phyloP scores from a whole-genome alignment of 305 asterid species.

The Fraxinus albicans region DNA sequence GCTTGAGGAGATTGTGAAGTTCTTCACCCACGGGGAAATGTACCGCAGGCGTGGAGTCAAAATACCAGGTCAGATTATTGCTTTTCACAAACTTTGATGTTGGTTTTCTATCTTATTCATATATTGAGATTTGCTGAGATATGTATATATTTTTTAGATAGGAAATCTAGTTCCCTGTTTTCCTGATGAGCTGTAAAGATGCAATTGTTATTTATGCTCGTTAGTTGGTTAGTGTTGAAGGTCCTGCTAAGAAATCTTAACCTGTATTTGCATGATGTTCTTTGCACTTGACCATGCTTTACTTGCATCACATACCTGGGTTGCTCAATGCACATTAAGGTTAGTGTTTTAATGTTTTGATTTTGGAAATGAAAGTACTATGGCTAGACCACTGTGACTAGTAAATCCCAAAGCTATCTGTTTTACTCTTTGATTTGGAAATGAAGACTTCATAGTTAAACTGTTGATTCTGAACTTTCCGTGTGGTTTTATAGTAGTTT shows the following conservation, averaged over 20 bases:
- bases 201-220: constrained; percentile 8
- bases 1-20: constrained; percentile 97
- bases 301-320: constrained; percentile 4
- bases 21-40: constrained; percentile 95
- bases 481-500: not conserved
- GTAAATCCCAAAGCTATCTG: not conserved
- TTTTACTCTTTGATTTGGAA: constrained; percentile 2
- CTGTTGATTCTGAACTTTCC: not conserved
- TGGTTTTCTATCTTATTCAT: not conserved
- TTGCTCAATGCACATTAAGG: not conserved
- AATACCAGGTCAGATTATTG: constrained; percentile 72
- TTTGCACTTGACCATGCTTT: not conserved
- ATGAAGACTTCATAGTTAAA: not conserved
- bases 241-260: not conserved
- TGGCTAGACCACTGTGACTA: not conserved
- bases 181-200: constrained; percentile 2
- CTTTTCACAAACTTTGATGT: constrained; percentile 5
- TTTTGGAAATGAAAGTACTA: not conserved
- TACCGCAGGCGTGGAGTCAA: constrained; percentile 94
- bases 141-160: not conserved
- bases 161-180: constrained; percentile 10
- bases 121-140: not conserved
- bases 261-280: not conserved
- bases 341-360: not conserved
- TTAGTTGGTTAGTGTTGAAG: constrained; percentile 7